Evolutionary conservation across 1,284 basidiomycete genomes (phyloP).

Genomic region (Cerioporus squamosus): DNA sequence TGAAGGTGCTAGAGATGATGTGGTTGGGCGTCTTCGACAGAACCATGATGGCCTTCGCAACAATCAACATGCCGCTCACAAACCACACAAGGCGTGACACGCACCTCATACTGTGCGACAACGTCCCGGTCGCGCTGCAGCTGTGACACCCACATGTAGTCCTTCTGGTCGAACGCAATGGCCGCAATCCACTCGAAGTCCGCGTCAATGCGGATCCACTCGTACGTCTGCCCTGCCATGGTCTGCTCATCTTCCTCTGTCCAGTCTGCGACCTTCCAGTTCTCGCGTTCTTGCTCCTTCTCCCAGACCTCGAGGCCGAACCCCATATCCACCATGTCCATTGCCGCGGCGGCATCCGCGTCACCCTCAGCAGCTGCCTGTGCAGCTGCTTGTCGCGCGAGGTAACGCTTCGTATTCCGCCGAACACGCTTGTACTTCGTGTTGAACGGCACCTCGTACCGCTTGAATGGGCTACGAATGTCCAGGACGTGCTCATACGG

Average conservation of each 20-base stretch:
- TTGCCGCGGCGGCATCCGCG: constrained; percentile 89
- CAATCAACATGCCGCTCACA: background rate
- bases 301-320: constrained; percentile 98
- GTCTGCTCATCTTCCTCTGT: constrained; percentile 93
- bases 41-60: constrained; percentile 80
- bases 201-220: constrained; percentile 99
- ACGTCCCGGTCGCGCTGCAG: constrained; percentile 96
- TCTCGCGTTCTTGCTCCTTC: constrained; percentile 88
- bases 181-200: constrained; percentile 98
- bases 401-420: constrained; percentile 92
- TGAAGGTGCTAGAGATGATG: constrained; percentile 91
- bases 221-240: constrained; percentile 95
- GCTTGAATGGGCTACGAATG: constrained; percentile 85
- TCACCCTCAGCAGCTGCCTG: constrained; percentile 92
- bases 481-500: constrained; percentile 99
- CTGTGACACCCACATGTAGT: constrained; percentile 99
- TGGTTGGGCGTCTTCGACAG: constrained; percentile 83
- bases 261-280: constrained; percentile 98
- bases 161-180: constrained; percentile 93
- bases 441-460: constrained; percentile 98
- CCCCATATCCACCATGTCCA: constrained; percentile 93
- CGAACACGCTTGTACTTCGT: constrained; percentile 99
- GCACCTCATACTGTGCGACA: constrained; percentile 94
- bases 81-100: constrained; percentile 26
- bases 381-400: constrained; percentile 92